Percentiles rank a stretch among this genome's conserved stretches.
phyloP scores from a whole-genome alignment of 2,329 filamentous ascomycete genomes.

The Trichoderma polysporum region DNA sequence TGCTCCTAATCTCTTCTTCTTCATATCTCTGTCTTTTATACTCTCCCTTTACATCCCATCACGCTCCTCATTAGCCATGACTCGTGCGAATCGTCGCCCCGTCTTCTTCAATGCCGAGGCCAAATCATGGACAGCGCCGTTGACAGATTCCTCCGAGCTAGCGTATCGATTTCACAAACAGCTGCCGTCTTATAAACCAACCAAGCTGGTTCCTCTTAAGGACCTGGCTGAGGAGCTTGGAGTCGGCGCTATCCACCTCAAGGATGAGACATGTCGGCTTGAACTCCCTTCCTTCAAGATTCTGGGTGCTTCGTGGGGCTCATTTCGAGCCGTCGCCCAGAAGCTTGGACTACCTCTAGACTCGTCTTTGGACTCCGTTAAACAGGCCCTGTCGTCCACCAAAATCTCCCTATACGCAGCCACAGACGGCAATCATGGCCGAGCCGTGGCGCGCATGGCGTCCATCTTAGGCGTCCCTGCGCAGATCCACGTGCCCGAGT shows the following conservation, averaged over 20 bases:
- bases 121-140: slow-evolving; percentile 16
- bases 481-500: slow-evolving; percentile 61
- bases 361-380: slow-evolving; percentile 45
- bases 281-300: slow-evolving; percentile 77
- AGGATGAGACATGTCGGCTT: slow-evolving; percentile 68
- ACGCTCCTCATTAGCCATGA: slow-evolving; percentile 13
- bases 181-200: slow-evolving; percentile 44
- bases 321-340: slow-evolving; percentile 55
- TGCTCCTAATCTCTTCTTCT: background rate
- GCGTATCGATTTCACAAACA: slow-evolving; percentile 24
- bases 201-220: slow-evolving; percentile 52
- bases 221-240: slow-evolving; percentile 57
- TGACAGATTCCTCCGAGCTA: background rate
- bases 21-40: background rate
- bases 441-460: slow-evolving; percentile 70
- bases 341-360: slow-evolving; percentile 45
- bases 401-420: slow-evolving; percentile 56
- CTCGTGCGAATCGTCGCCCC: slow-evolving; percentile 18
- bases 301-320: slow-evolving; percentile 73
- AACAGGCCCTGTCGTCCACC: slow-evolving; percentile 30
- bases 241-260: slow-evolving; percentile 60
- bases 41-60: background rate
- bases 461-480: slow-evolving; percentile 54
- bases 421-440: slow-evolving; percentile 76
- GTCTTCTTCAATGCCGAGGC: slow-evolving; percentile 23